Evolutionary conservation across 2,329 filamentous ascomycete genomes (phyloP), one percentile per base, ranked within the genome.

Genomic region (Orbilia quercus): DNA sequence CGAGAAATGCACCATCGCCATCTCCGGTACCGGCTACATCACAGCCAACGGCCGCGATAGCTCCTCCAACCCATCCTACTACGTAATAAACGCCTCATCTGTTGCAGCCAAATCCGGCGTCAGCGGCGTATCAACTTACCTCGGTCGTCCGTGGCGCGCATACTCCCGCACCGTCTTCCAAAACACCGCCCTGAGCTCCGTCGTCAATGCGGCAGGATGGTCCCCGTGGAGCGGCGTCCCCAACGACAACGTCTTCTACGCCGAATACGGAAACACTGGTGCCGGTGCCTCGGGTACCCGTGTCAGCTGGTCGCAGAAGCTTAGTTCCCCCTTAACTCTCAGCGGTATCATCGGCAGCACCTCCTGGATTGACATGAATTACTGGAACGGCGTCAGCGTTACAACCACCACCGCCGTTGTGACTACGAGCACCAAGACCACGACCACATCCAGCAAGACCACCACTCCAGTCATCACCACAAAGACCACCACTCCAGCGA

Each of bases 171-270:
- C 86, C 14, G 81, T 82, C 9, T 82, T 86, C 78, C 85, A 86
- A 78, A 80, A 82, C 55, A 85, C 84, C 0, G 78, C 78, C 31
- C 80, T 90, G 79, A 82, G 81, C 7, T 79, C 80, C 22, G 85
- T 89, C 18, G 83, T 90, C 76, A 88, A 89, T 76, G 70, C 82
- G 1, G 83, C 84, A 0, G 88, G 88, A 0, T 90, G 88, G 87
- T 78, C 76, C 1, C 77, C 81, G 25, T 90, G 88, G 88, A 83
- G 83, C 66, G 80, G 75, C 1, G 81, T 80, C 1, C 81, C 84
- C 45, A 78, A 82, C n/a, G 82, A 81, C 34, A 80, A 85, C 45
- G 84, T 89, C 0, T 79, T 81, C 23, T 89, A 85, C 74, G 85
- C 80, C 7, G 88, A 90, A 81, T 89, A 85, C 77, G 80, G 76